Evolutionary conservation across 192 early-diverging fungal species (phyloP).

Genomic region (Thamnidium elegans): DNA sequence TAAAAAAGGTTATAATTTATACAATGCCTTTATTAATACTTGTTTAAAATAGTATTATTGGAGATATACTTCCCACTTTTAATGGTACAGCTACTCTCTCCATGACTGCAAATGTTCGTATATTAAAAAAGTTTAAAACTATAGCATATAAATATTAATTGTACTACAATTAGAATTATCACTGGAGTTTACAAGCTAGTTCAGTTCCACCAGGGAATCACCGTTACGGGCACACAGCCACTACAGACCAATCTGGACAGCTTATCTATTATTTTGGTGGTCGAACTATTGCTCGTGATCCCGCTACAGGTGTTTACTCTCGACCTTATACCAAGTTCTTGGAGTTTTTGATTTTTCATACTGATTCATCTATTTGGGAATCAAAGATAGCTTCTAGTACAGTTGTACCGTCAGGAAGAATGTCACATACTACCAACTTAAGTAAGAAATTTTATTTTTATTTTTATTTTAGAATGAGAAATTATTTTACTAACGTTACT

Average conservation of each 20-base stretch:
- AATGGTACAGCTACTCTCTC: neutral
- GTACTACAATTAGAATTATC: neutral
- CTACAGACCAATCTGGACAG: neutral
- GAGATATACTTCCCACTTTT: neutral
- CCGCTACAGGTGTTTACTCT: neutral
- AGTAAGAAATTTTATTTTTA: neutral
- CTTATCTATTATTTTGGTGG: constrained; percentile 12
- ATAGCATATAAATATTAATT: too few species aligned
- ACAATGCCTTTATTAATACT: too few species aligned
- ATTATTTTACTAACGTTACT: neutral
- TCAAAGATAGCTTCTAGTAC: neutral
- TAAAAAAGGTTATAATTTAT: neutral
- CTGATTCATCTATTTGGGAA: constrained; percentile 1
- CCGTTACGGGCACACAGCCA: constrained; percentile 4
- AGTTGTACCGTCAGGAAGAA: neutral
- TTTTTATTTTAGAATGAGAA: neutral
- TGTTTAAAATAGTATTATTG: constrained; percentile 6
- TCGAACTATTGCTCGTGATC: neutral
- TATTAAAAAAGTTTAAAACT: too few species aligned
- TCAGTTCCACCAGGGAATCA: neutral
- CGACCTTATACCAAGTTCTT: neutral
- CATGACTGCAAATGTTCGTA: too few species aligned
- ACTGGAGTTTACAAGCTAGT: too few species aligned
- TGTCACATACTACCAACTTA: neutral
- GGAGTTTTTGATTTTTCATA: constrained; percentile 2